phyloP scores from a whole-genome alignment of 2,329 filamentous ascomycete genomes.

The Triangularia setosa region DNA sequence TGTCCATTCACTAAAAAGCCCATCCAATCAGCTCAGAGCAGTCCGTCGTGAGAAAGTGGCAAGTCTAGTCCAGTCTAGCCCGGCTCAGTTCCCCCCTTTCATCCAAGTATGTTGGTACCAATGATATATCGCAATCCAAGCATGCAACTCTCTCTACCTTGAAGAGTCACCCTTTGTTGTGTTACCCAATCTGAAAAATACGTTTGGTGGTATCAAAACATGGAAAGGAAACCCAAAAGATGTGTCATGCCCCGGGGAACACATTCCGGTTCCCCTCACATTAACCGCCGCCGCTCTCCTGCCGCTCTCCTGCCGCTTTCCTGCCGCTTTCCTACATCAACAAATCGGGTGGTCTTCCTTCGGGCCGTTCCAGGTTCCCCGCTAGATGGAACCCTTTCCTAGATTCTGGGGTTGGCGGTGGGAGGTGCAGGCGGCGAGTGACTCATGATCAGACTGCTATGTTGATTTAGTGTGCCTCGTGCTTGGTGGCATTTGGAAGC shows the following conservation, averaged over 20 bases:
- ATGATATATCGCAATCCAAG: neutral
- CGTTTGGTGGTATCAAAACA: neutral
- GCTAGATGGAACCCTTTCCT: neutral
- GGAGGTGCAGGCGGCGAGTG: neutral
- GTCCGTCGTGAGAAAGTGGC: neutral
- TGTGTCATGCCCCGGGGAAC: neutral
- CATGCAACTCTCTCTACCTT: neutral
- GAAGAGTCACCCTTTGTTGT: neutral
- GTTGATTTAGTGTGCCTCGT: conserved; percentile 30
- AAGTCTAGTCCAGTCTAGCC: neutral
- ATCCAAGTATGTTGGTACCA: neutral
- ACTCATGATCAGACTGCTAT: neutral
- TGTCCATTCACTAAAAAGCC: neutral
- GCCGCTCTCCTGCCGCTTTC: neutral
- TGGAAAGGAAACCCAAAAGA: neutral
- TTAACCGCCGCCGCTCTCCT: too few relatives aligned
- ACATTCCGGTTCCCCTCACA: neutral
- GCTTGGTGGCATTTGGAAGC: conserved; percentile 61
- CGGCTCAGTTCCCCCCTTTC: neutral
- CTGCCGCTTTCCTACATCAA: neutral
- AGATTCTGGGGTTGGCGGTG: neutral
- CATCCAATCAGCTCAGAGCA: neutral
- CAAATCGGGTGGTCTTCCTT: neutral
- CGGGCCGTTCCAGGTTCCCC: neutral
- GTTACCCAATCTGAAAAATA: neutral